Evolutionary conservation across 768 basidiomycete species (phyloP), one percentile per base, ranked within the genome.

Genomic region (Dendrothele bispora): DNA sequence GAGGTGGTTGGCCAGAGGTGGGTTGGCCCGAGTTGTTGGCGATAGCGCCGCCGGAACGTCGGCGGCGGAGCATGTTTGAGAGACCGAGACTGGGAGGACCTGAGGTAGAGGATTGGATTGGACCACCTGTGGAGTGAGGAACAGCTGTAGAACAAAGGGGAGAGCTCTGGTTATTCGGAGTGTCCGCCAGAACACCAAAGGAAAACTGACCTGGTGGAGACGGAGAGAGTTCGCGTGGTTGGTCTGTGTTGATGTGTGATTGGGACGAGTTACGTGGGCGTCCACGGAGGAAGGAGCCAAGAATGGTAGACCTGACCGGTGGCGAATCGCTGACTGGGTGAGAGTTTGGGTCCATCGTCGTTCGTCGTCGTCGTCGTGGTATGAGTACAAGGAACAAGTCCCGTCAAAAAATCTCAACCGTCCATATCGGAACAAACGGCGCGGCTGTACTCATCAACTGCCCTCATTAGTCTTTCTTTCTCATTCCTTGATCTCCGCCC

Each of bases 201-300:
- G 74, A 71, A 0, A 71, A 66, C 20, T 64, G 61, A 21, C 64
- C 66, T 21, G 72, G 67, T 2, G 72, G 68, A 0, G 75, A 74
- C 0, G 80, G 78, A 5, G 78, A 72, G 24, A 71, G 62, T 44
- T 79, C 74, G 42, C 71, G 64, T 36, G 53, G 54, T 48, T 53
- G 54, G 59, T 65, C 59, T 52, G 60, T 63, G 65, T 65, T 69
- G 68, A 66, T 67, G 63, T 82, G 78, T 17, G 82, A 81, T 62
- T 82, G 79, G 18, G 83, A 86, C 37, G 77, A 70, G 61, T 84
- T 86, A 56, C 85, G 75, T 15, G 84, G 85, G 52, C 86, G 72
- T 38, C 79, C 80, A 50, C 86, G 81, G 51, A 90, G 73, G 64
- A 88, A 82, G 43, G 82, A 83, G 49, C 85, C 82, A 39, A 90